Evolutionary conservation across 257 asterid genomes (phyloP).

Genomic region (Thymus quinquecostatus): DNA sequence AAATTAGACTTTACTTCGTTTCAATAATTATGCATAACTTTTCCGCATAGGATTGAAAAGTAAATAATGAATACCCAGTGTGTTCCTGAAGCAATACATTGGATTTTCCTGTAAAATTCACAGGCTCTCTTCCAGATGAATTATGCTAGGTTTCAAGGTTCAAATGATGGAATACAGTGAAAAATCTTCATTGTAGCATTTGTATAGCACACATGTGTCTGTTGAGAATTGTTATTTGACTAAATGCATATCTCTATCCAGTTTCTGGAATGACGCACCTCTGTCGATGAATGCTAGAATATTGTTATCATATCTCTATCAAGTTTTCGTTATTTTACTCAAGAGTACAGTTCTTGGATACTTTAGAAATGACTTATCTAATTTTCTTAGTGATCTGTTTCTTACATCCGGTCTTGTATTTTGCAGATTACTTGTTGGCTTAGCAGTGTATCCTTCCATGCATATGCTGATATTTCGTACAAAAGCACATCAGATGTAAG

Average conservation of each 20-base stretch:
- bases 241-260: too few species aligned
- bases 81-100: too few species aligned
- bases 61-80: not conserved
- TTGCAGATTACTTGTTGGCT: constrained; percentile 88
- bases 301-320: not conserved
- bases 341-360: not conserved
- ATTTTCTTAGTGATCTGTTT: constrained; percentile 6
- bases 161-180: not conserved
- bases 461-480: constrained; percentile 82
- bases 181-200: constrained; percentile 10
- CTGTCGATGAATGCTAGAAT: too few species aligned
- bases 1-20: not conserved
- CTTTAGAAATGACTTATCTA: not conserved
- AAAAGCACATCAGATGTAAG: constrained; percentile 85
- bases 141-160: not conserved
- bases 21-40: not conserved
- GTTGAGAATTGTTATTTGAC: not conserved
- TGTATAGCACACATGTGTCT: not conserved
- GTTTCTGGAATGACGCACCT: too few species aligned
- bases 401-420: constrained; percentile 32
- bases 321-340: not conserved
- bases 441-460: constrained; percentile 80
- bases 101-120: not conserved
- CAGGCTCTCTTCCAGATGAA: not conserved
- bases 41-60: not conserved